Evolutionary conservation across 352 stramenopile species (phyloP), one percentile per base, ranked within the genome.

Genomic region (Pythium biforme): DNA sequence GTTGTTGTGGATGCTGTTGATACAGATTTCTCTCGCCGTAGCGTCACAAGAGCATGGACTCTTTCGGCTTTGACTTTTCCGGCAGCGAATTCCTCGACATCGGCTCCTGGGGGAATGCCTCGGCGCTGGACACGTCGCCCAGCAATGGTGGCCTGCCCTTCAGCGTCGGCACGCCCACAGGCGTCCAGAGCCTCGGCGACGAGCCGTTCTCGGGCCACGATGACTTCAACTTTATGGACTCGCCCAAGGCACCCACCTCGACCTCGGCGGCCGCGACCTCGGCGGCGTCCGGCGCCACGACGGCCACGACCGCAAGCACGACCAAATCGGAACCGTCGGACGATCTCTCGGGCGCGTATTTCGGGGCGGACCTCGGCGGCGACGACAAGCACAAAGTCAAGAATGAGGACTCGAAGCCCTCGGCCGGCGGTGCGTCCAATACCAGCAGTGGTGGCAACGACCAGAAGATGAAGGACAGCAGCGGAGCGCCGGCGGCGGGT

Each of bases 201-300:
- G 83, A 94, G 54, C 74, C 79, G 6, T 94, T 94, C 52, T 59
- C 73, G 7, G 69, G 70, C 34, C 78, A 81, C 50, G 78, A 89
- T 43, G 85, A 92, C 57, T 92, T 94, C 33, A 86, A 74, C 69
- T 94, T 94, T 55, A 81, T 77, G 25, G 85, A 92, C 54, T 94
- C 85, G 34, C 85, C 85, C 55, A 90, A 89, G 58, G 70, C 76
- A 11, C 77, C 73, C 17, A 64, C 68, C 0, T 29, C 56, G 2
- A 0, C 58, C 20, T 43, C 60, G 27, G 22, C 33, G 20, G 46
- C 31, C 8, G 22, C 64, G 40, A 40, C 50, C 70, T 72, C 43
- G 23, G 56, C 51, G 14, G 9, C 49, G 12, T 25, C 59, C 2
- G 25, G 59, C 0, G 20, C 61, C 7, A 33, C 53, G n/a, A 63